Conservation (phyloP, 2,329 filamentous ascomycete species). For the Plenodomus biglobosus region DNA sequence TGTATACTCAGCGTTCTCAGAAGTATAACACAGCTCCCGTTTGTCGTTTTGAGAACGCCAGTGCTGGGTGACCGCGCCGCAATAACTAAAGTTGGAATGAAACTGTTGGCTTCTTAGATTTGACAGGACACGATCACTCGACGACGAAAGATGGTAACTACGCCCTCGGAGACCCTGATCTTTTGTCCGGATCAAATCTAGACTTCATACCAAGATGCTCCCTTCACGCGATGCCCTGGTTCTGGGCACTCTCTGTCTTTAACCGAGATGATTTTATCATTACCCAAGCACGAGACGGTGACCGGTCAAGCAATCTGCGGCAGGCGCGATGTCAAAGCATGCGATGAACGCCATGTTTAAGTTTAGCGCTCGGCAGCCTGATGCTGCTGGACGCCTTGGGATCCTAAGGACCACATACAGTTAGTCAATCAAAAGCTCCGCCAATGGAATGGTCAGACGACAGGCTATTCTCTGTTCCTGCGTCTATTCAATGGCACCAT, state of each 20-base stretch:
- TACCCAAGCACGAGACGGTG: slow-evolving; percentile 13
- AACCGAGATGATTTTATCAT: slow-evolving; percentile 32
- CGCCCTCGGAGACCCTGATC: background rate
- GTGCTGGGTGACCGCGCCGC: background rate
- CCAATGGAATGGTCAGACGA: slow-evolving; percentile 14
- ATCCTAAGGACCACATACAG: slow-evolving; percentile 16
- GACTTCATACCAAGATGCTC: background rate
- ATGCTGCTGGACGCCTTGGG: slow-evolving; percentile 17
- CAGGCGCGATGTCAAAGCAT: slow-evolving; percentile 20
- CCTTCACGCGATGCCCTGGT: background rate
- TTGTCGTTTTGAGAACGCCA: background rate
- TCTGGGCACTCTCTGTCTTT: slow-evolving; percentile 7
- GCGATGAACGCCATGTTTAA: slow-evolving; percentile 17
- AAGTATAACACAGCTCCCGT: background rate
- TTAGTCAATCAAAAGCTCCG: slow-evolving; percentile 15
- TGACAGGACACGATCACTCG: background rate
- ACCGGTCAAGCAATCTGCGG: slow-evolving; percentile 26
- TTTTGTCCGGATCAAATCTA: background rate
- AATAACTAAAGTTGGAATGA: background rate
- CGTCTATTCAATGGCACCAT: slow-evolving; percentile 15
- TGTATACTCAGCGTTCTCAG: background rate
- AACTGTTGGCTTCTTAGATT: background rate
- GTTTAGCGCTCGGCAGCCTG: slow-evolving; percentile 19
- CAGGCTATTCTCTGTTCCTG: slow-evolving; percentile 24
- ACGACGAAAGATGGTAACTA: background rate